Evolutionary conservation across 345 rosid species (phyloP), one percentile per base, ranked within the genome.

Genomic region (Isatis tinctoria): DNA sequence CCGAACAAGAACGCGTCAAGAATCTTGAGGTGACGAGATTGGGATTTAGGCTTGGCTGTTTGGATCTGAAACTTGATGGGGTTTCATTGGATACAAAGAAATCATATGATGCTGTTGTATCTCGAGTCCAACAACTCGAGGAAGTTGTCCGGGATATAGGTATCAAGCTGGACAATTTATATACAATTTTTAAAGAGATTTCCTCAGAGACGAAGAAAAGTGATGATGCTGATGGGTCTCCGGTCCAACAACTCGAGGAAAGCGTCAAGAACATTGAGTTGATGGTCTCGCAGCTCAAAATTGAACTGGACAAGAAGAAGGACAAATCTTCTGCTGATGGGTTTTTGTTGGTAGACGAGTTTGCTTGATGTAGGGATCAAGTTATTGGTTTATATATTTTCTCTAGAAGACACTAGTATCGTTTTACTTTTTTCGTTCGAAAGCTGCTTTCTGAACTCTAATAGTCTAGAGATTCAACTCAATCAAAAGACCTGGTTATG

Each of bases 261-360:
- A n/a, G 44, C 10, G 9, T 66, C 59, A 49, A 47, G 44, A 64
- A 64, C n/a, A 8, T 62, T 27, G 37, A 62, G 52, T 12, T 3
- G 52, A 24, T 63, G 26, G 41, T 67, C 6, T 67, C 60, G 7
- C 8, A 51, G 24, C 60, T 67, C 48, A 36, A 51, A 67, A 10
- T 5, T 16, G 59, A 67, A 67, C n/a, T 51, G 48, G 60, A 36
- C 14, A 39, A 51, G 47, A 18, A 37, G 48, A 65, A 64, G 70
- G 32, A 43, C 26, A 53, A 54, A 53, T 41, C 56, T 11, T 64
- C 8, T 14, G 54, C 3, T n/a, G 70, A 64, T 73, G 76, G 33
- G 3, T 73, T 63, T 64, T 14, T 73, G 57, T 54, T 73, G 64
- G 70, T 64, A 7, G 40, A 56, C 12, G 12, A 56, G 39, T 22